These are phyloP conservation scores for Scheffersomyces cryptocercus DNA, from an alignment of 1,139 yeast genomes.

Conservation along the genomic window DNA sequence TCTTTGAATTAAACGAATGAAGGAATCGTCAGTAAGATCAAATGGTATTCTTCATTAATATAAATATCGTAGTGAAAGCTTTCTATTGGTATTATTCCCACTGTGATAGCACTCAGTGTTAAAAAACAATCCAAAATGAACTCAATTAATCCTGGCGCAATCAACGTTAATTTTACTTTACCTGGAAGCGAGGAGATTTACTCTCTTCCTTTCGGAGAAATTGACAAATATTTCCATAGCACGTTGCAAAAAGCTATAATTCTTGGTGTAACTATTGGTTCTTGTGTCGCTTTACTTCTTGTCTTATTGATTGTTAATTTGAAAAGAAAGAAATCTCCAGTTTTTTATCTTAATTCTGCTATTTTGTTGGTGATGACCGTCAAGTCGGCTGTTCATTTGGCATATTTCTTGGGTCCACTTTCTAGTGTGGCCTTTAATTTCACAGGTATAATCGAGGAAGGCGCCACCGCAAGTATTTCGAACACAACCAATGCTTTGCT, in stretches of 20 bases:
- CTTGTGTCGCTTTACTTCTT: constrained; percentile 24
- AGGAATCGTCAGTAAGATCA: too few relatives aligned
- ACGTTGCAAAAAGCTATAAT: constrained; percentile 15
- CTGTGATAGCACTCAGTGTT: not conserved
- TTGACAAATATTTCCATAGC: constrained; percentile 11
- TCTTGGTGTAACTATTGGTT: constrained; percentile 31
- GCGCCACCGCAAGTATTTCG: constrained; percentile 23
- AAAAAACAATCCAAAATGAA: not conserved
- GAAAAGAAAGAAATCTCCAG: constrained; percentile 57
- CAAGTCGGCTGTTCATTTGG: constrained; percentile 60
- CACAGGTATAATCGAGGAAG: constrained; percentile 42
- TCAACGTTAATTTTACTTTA: constrained; percentile 14
- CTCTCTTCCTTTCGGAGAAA: constrained; percentile 9
- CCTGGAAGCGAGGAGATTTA: constrained; percentile 6
- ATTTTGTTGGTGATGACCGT: constrained; percentile 56
- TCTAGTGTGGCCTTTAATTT: constrained; percentile 50
- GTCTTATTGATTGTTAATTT: constrained; percentile 36
- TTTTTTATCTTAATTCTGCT: constrained; percentile 66
- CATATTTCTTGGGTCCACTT: constrained; percentile 54
- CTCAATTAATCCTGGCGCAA: constrained; percentile 6
- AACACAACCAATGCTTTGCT: constrained; percentile 64
- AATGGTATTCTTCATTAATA: too few relatives aligned
- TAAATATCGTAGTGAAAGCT: too few relatives aligned
- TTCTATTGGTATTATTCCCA: too few relatives aligned
- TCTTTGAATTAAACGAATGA: too few relatives aligned